Conservation (phyloP, 1,284 basidiomycete species). For the Neotropicomus parvogracilis region DNA sequence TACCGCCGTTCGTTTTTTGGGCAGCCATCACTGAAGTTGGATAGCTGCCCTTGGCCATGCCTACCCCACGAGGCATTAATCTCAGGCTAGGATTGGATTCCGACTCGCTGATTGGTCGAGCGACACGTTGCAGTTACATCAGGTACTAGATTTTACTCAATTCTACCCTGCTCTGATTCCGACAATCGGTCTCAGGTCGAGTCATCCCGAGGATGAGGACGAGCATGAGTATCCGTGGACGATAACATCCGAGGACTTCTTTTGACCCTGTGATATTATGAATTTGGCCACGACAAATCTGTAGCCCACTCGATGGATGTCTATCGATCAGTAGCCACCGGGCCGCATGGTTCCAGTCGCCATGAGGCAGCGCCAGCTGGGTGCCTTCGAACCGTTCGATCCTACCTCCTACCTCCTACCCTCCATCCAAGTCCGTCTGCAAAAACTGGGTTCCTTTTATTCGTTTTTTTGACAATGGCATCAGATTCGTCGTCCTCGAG, state of each 20-base stretch:
- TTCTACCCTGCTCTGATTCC: slow-evolving; percentile 3
- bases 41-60: slow-evolving; percentile 12
- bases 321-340: slow-evolving; percentile 16
- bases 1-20: no score
- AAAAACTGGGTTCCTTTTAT: slow-evolving; percentile 2
- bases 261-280: slow-evolving; percentile 11
- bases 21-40: not conserved
- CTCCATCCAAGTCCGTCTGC: slow-evolving; percentile 7
- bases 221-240: slow-evolving; percentile 5
- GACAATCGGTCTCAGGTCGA: not conserved
- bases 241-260: slow-evolving; percentile 7
- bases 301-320: slow-evolving; percentile 1
- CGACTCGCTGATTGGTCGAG: slow-evolving; percentile 4
- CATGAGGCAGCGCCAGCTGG: slow-evolving; percentile 23
- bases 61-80: slow-evolving; percentile 18
- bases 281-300: not conserved
- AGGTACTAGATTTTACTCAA: slow-evolving; percentile 14
- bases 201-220: slow-evolving; percentile 8
- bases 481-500: slow-evolving; percentile 7
- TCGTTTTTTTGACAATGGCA: slow-evolving; percentile 8
- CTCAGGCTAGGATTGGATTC: not conserved
- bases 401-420: slow-evolving; percentile 5
- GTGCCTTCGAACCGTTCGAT: slow-evolving; percentile 6
- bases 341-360: slow-evolving; percentile 24
- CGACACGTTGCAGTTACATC: slow-evolving; percentile 19